Base-by-base conservation (phyloP, 495 filamentous ascomycete species). In the Mytilinidion resinicola region DNA sequence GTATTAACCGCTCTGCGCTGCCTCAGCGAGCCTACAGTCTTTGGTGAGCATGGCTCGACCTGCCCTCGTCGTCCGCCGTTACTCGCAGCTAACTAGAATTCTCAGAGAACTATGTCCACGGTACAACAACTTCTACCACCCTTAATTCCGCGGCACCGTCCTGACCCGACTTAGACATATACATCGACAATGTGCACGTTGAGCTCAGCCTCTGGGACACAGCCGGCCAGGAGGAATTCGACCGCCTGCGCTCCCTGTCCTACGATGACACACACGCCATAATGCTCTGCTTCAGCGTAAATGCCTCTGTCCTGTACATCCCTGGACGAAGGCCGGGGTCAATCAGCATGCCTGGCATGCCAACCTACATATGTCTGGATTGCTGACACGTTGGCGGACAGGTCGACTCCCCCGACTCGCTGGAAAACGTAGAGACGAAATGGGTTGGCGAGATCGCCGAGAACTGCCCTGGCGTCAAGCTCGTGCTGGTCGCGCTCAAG, bases 131-230 rank as follows among this genome's bases (percentile, higher is more conserved):
- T 2, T 12, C 33, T 1, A 12, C 15, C 8, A 25, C 17, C n/a
- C 25, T 30, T 30, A 6, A 30, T 2, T 30, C 37, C 53, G 12
- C 9, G n/a, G 46, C 39, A 34, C 15, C 3, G 9, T 7, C 30
- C 49, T 61, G 46, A 59, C 46, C 41, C 8, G 25, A 0, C 17
- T 9, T 60, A 95, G 93, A 98, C 74, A 95, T 98, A 69, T 98
- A 93, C 74, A 93, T 98, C 72, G 93, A 98, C 70, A 88, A 85
- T 72, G 85, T 87, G 51, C 93, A 97, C 74, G 95, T 98, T 72
- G 93, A 98, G 72, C 79, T 98, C 56, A 96, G 90, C 46, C 80
- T 98, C 57, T 98, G 93, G 93, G 93, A 98, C 75, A 98, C 93
- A 0, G 93, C 93, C 33, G 93, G 93, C 14, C 93, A 98, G 76